Evolutionary conservation across 2,329 filamentous ascomycete genomes (phyloP), one percentile per base, ranked within the genome.

Genomic region (Penicillium carneum): DNA sequence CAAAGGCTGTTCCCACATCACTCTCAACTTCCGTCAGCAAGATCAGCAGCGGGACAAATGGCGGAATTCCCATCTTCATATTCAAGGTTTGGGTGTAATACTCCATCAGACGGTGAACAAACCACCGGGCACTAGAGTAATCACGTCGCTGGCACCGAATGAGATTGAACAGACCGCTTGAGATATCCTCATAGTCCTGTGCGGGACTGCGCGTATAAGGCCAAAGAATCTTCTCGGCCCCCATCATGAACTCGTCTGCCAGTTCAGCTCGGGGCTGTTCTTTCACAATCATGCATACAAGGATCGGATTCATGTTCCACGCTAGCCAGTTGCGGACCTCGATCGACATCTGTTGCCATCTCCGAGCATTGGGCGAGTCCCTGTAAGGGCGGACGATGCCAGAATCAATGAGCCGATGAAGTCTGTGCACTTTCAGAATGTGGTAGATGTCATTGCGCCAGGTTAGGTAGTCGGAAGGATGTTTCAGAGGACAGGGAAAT

Each of bases 281-380:
- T 16, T 38, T 49, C 18, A 38, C 33, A 38, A 49, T n/a, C 47
- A 49, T 49, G 14, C 47, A 31, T 14, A 49, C 47, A 26, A 49
- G 20, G 20, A 49, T 38, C 23, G 47, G 47, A 41, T 52, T 3
- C 34, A 52, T 16, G n/a, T 52, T 52, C 49, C 49, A 52, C 20
- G 49, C 36, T 9, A 52, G 23, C 49, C 49, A 52, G 10, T 18
- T 52, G 49, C 49, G 49, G 36, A 52, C 23, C n/a, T 52, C 34
- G 2, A 39, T 41, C 16, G 49, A 52, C 34, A 41, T 10, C 23
- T 41, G 16, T 20, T 38, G 36, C 49, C 49, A 52, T 31, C 10
- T 41, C 7, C n/a, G 14, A 16, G 36, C 36, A 41, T 52, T 18
- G 16, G 49, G 49, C 10, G 49, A 52, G 36, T 41, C 49, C 36